A percentile compares a stretch with the other conserved stretches of the same genome.
Evolutionary conservation across 177 flowering plant species (phyloP).

Genomic region (Vitis hybrid): DNA sequence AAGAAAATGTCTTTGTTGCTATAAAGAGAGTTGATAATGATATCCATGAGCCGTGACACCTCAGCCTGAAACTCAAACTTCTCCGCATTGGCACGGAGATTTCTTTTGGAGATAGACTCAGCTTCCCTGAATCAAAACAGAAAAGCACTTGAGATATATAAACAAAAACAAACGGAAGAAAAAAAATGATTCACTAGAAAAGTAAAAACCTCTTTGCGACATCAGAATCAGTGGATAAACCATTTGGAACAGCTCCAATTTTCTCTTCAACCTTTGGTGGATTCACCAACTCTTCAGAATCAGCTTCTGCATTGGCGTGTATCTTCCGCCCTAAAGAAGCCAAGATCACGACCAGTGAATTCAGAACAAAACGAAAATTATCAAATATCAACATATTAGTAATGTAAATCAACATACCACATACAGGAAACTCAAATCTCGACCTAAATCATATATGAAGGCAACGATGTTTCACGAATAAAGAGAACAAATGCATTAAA

Average conservation of each 20-base stretch:
- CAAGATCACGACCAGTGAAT: slow-evolving; percentile 2
- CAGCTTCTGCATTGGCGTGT: slow-evolving; percentile 80
- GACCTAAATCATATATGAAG: no score
- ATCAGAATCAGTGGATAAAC: slow-evolving; percentile 93
- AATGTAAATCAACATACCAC: no score
- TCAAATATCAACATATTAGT: no score
- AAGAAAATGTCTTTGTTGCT: slow-evolving; percentile 97
- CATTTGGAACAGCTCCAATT: slow-evolving; percentile 83
- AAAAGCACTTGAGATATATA: neutral
- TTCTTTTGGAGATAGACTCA: slow-evolving; percentile 80
- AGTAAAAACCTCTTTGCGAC: slow-evolving; percentile 73
- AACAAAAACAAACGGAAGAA: neutral
- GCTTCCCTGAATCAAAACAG: slow-evolving; percentile 62
- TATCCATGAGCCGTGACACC: slow-evolving; percentile 97
- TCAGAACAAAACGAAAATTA: neutral
- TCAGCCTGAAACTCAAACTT: slow-evolving; percentile 99
- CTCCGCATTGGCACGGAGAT: slow-evolving; percentile 81
- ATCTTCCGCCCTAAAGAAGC: slow-evolving; percentile 57
- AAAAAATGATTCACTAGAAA: neutral
- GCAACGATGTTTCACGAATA: no score
- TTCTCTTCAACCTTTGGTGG: slow-evolving; percentile 94
- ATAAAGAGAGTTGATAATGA: slow-evolving; percentile 90
- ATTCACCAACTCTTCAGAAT: slow-evolving; percentile 63
- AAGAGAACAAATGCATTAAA: no score
- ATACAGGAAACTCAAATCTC: no score